Percentiles rank a stretch among this genome's conserved stretches.
These are phyloP conservation scores for Pichia sp. DNA, from an alignment of 1,139 yeast genomes.

Conservation along the genomic window DNA sequence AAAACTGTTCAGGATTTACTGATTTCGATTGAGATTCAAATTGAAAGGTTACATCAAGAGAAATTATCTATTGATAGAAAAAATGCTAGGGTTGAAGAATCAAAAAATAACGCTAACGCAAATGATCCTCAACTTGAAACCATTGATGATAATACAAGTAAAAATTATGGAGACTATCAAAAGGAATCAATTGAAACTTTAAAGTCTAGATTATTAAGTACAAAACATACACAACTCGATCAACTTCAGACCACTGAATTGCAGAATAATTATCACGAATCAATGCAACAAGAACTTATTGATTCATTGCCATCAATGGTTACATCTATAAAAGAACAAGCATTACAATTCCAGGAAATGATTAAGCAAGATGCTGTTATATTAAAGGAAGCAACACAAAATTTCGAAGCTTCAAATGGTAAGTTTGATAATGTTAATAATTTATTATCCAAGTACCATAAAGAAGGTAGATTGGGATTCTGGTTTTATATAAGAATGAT, in stretches of 20 bases:
- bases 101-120: background rate
- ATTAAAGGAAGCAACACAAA: conserved; percentile 28
- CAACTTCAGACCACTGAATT: conserved; percentile 17
- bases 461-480: conserved; percentile 27
- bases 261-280: conserved; percentile 27
- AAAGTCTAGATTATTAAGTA: conserved; percentile 22
- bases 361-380: conserved; percentile 27
- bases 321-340: conserved; percentile 25
- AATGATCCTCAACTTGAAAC: background rate
- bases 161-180: background rate
- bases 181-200: conserved; percentile 23
- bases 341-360: conserved; percentile 27
- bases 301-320: conserved; percentile 29
- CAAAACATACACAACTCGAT: conserved; percentile 22
- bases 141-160: background rate
- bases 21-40: conserved; percentile 15
- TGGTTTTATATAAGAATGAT: conserved; percentile 28
- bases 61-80: background rate
- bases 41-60: conserved; percentile 4
- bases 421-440: conserved; percentile 24
- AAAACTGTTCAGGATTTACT: conserved; percentile 13
- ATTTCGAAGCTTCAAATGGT: conserved; percentile 26
- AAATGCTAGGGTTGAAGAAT: background rate
- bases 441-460: conserved; percentile 25
- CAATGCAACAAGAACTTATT: conserved; percentile 27